phyloP scores from a whole-genome alignment of 2,329 filamentous ascomycete species.

The Aspergillus caelatus region DNA sequence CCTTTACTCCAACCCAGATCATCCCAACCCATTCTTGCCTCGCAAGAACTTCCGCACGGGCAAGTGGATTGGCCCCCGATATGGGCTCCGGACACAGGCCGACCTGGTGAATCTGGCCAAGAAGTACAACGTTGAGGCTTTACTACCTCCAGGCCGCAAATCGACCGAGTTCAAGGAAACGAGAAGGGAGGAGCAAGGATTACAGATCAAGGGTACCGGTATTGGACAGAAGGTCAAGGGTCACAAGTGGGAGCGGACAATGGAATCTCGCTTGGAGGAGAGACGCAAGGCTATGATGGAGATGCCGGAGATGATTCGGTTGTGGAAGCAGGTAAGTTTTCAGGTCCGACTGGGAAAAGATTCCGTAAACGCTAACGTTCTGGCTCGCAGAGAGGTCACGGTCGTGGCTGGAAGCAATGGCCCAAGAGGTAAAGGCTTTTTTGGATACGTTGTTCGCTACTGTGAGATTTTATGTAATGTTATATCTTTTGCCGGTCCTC shows the following conservation, averaged over 20 bases:
- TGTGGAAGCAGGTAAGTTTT: conserved; percentile 83
- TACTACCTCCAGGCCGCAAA: conserved; percentile 78
- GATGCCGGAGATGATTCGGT: conserved; percentile 88
- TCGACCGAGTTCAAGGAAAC: conserved; percentile 68
- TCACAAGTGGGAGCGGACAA: conserved; percentile 84
- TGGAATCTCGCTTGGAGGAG: conserved; percentile 82
- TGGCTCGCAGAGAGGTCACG: conserved; percentile 63
- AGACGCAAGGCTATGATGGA: conserved; percentile 89
- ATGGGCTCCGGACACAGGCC: conserved; percentile 83
- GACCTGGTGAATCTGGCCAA: conserved; percentile 85
- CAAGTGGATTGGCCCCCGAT: conserved; percentile 80
- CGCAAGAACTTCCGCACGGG: conserved; percentile 78
- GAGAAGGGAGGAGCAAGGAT: conserved; percentile 74
- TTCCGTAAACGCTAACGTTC: conserved; percentile 38
- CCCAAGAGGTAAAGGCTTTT: conserved; percentile 53
- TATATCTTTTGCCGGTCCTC: conserved; percentile 10
- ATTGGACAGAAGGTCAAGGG: conserved; percentile 93
- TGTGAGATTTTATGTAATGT: conserved; percentile 5
- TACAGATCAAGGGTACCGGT: conserved; percentile 90
- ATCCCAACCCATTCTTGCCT: conserved; percentile 78
- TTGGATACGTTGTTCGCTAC: background rate
- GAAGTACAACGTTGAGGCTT: conserved; percentile 75
- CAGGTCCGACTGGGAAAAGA: background rate
- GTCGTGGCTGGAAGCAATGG: conserved; percentile 75
- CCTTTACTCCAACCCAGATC: conserved; percentile 48